Evolutionary conservation across 768 basidiomycete genomes (phyloP).

Genomic region (Rhodosporidiobolus sp.): DNA sequence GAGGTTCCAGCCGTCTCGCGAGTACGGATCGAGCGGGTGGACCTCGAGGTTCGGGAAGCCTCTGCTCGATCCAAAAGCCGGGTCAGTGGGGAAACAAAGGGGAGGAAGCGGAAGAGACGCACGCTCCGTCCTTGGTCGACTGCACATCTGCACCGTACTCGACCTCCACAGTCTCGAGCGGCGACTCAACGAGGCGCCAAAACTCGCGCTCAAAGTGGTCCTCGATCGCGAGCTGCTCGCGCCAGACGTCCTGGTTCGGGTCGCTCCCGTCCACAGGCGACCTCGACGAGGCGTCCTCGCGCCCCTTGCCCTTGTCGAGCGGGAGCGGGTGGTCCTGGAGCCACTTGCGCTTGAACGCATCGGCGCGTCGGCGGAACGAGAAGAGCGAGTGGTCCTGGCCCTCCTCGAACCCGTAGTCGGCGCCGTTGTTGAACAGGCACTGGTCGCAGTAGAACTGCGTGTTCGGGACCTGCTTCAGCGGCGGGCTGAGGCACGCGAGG

Average conservation of each 20-base stretch:
- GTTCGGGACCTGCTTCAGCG: conserved; percentile 75
- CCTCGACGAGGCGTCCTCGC: conserved; percentile 50
- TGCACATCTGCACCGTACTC: conserved; percentile 99
- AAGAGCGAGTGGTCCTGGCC: conserved; percentile 91
- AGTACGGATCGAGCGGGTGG: conserved; percentile 79
- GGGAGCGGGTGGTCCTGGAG: conserved; percentile 60
- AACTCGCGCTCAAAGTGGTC: conserved; percentile 91
- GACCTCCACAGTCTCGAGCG: conserved; percentile 87
- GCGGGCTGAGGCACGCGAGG: conserved; percentile 93
- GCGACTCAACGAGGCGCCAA: conserved; percentile 90
- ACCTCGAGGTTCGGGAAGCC: conserved; percentile 95
- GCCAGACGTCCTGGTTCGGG: conserved; percentile 31
- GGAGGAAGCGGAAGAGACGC: conserved; percentile 43
- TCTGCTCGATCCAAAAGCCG: conserved; percentile 53
- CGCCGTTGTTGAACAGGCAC: conserved; percentile 84
- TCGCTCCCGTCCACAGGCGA: conserved; percentile 28
- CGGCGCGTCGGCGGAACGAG: conserved; percentile 86
- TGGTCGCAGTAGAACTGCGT: conserved; percentile 95
- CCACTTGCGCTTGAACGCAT: conserved; percentile 84
- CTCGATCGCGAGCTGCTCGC: conserved; percentile 60
- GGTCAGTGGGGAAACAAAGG: background rate
- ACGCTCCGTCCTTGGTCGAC: conserved; percentile 96
- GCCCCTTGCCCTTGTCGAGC: conserved; percentile 57
- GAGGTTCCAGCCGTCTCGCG: conserved; percentile 93
- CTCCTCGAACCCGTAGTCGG: conserved; percentile 97